Percentiles rank a stretch among this genome's conserved stretches.
These are phyloP conservation scores for Corymbia maculata DNA, from an alignment of 345 rosid genomes.

Conservation along the genomic window DNA sequence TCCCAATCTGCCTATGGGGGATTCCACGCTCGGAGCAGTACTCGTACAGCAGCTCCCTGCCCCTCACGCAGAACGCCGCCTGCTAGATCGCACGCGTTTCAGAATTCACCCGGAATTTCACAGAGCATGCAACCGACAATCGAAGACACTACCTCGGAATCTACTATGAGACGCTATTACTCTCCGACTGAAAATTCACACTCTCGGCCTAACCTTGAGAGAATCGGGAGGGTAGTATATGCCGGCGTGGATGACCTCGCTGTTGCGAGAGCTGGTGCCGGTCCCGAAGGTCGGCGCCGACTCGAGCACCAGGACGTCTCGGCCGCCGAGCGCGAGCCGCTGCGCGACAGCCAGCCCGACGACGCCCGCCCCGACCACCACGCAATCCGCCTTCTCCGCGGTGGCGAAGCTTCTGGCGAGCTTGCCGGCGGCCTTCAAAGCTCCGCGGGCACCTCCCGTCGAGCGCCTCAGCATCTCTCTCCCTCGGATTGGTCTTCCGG, in stretches of 20 bases:
- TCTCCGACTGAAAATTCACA: not conserved
- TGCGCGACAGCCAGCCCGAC: constrained; percentile 81
- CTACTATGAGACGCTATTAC: not conserved
- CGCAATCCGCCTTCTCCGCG: constrained; percentile 27
- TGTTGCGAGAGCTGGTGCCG: constrained; percentile 74
- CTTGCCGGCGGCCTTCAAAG: not conserved
- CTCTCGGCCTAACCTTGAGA: constrained; percentile 37
- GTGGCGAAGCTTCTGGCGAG: not conserved
- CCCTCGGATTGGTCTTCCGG: not conserved
- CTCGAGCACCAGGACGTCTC: constrained; percentile 70
- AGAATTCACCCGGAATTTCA: not conserved
- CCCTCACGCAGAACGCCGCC: constrained; percentile 65
- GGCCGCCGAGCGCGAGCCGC: constrained; percentile 48
- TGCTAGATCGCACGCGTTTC: not conserved
- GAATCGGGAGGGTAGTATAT: constrained; percentile 76
- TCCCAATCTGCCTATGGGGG: constrained; percentile 60
- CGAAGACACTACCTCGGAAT: not conserved
- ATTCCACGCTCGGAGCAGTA: constrained; percentile 52
- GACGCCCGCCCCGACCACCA: constrained; percentile 89
- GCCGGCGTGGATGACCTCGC: constrained; percentile 93
- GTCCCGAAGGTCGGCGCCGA: constrained; percentile 81
- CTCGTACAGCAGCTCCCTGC: constrained; percentile 61
- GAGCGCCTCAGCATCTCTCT: not conserved
- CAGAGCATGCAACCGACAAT: not conserved
- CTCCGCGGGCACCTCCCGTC: not conserved